Base-by-base conservation (phyloP, 2,329 filamentous ascomycete genomes). In the Albophoma yamanashiensis region DNA sequence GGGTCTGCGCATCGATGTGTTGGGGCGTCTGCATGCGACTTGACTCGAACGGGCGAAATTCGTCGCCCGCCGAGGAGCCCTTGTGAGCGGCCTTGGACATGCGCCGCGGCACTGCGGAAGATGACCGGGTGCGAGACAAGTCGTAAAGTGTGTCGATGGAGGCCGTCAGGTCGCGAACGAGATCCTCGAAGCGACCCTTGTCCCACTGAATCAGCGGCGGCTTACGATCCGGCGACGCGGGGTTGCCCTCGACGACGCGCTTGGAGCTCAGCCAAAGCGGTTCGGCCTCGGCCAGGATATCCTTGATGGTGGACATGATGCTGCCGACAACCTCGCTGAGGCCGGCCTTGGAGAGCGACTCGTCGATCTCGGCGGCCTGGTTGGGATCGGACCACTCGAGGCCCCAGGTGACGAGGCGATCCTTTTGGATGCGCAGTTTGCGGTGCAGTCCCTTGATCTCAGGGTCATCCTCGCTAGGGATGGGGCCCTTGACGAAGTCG, bases 101-200 rank as follows among this genome's bases (percentile, higher is more conserved):
- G 63, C 70, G 57, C 58, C 67, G 61, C 2, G 73, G 69, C 14
- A 72, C 66, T 3, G 74, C 72, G 1, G 73, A 75, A 1, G 79
- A 79, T 0, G 80, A 78, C 25, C 88, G 79, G 17, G 87, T 88
- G 57, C 86, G 78, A 0, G 89, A 91, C 17, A 92, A 77, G 67
- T 92, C 88, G 70, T 89, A 92, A 1, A 93, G 79, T 0, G 87
- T 91, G 72, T 92, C 89, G 70, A 92, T 91, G 2, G 88, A 91
- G 7, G 84, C 83, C 20, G 88, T 92, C 64, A 92, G 76, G 67
- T 92, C 89, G 63, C 82, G 82, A 45, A 92, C 82, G 17, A 92
- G 77, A 66, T 91, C 88, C 66, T 89, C 85, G 66, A 92, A 92
- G 59, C 87, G 82, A n/a, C 77, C 76, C 70, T 87, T 88, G 73